phyloP scores from a whole-genome alignment of 1,284 basidiomycete species.

The Albatrellus sp. region DNA sequence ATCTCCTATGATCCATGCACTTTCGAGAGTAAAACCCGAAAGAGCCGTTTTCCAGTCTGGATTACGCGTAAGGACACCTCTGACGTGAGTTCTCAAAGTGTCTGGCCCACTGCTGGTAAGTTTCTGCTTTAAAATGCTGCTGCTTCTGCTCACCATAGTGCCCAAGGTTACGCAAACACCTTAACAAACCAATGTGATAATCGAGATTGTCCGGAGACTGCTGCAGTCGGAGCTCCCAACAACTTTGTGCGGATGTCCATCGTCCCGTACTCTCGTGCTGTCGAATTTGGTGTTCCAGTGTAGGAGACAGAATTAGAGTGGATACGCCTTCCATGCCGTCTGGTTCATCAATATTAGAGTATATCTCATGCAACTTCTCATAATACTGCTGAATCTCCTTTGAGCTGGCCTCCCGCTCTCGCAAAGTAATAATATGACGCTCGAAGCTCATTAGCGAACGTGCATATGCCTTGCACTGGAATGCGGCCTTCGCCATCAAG shows the following conservation, averaged over 20 bases:
- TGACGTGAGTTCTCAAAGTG: conserved; percentile 90
- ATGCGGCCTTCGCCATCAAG: conserved; percentile 86
- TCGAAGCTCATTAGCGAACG: conserved; percentile 94
- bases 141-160: conserved; percentile 71
- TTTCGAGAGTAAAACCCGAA: conserved; percentile 83
- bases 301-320: conserved; percentile 78
- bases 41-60: conserved; percentile 77
- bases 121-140: neutral
- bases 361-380: conserved; percentile 91
- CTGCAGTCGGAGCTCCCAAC: conserved; percentile 97
- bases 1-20: conserved; percentile 91
- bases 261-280: conserved; percentile 96
- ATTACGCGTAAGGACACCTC: conserved; percentile 78
- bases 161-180: conserved; percentile 89
- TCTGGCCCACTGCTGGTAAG: conserved; percentile 36
- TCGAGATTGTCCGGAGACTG: conserved; percentile 82
- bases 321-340: conserved; percentile 99
- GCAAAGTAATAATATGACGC: conserved; percentile 53
- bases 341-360: conserved; percentile 92
- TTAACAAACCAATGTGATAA: conserved; percentile 82
- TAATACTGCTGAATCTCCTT: conserved; percentile 69
- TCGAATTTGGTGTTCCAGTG: conserved; percentile 92
- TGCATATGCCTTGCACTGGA: conserved; percentile 91
- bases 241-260: conserved; percentile 98
- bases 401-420: conserved; percentile 28